phyloP scores from a whole-genome alignment of 208 protist genomes.

The Leishmania major region DNA sequence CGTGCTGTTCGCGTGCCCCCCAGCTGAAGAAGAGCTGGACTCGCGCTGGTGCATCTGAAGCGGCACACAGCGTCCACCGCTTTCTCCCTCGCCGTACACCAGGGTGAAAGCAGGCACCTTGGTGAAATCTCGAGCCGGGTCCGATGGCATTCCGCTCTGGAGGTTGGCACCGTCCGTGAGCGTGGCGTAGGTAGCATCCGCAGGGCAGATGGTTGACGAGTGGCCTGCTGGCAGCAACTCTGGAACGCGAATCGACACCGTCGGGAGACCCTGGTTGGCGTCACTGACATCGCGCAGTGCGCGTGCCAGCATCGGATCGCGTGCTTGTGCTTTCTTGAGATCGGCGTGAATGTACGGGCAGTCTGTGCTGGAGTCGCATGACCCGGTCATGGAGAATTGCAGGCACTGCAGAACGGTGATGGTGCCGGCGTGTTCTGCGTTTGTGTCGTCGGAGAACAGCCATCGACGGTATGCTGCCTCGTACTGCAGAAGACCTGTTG shows the following conservation, averaged over 20 bases:
- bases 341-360: conserved; percentile 51
- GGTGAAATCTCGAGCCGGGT: conserved; percentile 9
- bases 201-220: conserved; percentile 10
- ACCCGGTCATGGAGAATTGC: conserved; percentile 39
- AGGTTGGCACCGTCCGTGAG: conserved; percentile 13
- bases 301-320: conserved; percentile 41
- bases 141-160: conserved; percentile 7
- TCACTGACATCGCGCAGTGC: conserved; percentile 48
- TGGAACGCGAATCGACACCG: conserved; percentile 4
- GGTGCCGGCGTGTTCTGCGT: conserved; percentile 21
- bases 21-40: background rate
- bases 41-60: conserved; percentile 8
- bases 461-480: conserved; percentile 51
- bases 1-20: background rate
- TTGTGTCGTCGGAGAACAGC: conserved; percentile 47
- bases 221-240: conserved; percentile 12
- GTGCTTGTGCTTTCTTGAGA: conserved; percentile 42
- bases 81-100: conserved; percentile 19
- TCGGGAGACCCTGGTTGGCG: conserved; percentile 12
- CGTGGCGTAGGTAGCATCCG: conserved; percentile 9
- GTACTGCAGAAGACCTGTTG: conserved; percentile 47
- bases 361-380: conserved; percentile 34
- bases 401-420: conserved; percentile 43
- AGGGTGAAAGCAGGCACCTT: conserved; percentile 29
- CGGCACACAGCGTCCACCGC: conserved; percentile 11